Conservation (phyloP, 75 land plant species). For the Sequoia sempervirens region DNA sequence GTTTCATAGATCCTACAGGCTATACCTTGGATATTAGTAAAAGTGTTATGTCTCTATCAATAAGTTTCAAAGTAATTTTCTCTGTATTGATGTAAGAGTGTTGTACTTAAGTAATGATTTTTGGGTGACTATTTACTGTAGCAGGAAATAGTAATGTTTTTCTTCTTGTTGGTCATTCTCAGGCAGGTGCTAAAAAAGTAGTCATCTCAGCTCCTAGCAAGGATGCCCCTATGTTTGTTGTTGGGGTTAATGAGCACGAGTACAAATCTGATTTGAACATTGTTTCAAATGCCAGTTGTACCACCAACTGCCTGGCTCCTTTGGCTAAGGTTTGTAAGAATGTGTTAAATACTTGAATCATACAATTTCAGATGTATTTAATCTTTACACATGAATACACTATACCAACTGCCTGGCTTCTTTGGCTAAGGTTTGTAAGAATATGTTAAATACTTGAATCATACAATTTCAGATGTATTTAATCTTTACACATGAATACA, state of each 20-base stretch:
- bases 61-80: too few relatives aligned
- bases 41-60: too few relatives aligned
- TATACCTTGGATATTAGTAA: too few relatives aligned
- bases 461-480: background rate
- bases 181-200: constrained; percentile 98
- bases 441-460: background rate
- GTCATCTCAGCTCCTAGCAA: constrained; percentile 93
- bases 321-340: too few relatives aligned
- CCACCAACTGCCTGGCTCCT: too few relatives aligned
- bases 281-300: constrained; percentile 99
- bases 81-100: background rate
- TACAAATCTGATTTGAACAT: constrained; percentile 67
- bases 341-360: too few relatives aligned
- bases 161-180: constrained; percentile 4
- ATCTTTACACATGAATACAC: too few relatives aligned
- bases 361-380: too few relatives aligned
- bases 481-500: background rate
- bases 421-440: constrained; percentile 72
- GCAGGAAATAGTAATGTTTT: background rate
- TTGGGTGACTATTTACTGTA: too few relatives aligned
- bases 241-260: constrained; percentile 83
- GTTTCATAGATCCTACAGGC: too few relatives aligned
- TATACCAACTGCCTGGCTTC: constrained; percentile 96
- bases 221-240: constrained; percentile 96
- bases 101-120: background rate